A percentile compares a stretch with the other conserved stretches of the same genome.
Conservation (phyloP, 176 grass and related monocot species). For the Raddia guianensis region DNA sequence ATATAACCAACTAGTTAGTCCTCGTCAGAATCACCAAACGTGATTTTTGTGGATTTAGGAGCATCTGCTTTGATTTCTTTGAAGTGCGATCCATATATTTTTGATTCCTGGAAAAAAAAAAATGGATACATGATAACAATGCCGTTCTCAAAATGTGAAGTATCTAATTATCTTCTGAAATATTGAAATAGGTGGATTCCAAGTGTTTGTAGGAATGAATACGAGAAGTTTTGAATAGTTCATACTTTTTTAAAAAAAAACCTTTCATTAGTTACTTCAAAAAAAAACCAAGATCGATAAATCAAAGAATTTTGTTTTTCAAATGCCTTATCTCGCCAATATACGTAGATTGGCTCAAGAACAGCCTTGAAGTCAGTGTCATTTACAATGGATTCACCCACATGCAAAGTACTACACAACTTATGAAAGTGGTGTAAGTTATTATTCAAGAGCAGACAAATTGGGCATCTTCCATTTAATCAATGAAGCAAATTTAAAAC, state of each 20-base stretch:
- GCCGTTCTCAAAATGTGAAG: no score
- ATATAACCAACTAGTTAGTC: conserved; percentile 41
- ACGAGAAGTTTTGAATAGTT: no score
- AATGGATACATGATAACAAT: background rate
- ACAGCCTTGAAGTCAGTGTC: background rate
- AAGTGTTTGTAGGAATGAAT: no score
- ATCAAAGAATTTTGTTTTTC: no score
- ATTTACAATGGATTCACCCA: background rate
- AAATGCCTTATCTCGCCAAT: no score
- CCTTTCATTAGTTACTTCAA: no score
- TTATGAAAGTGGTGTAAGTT: background rate
- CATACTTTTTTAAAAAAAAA: no score
- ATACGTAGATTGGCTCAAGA: no score
- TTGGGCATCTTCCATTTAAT: background rate
- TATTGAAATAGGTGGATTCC: no score
- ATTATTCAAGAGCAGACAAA: background rate
- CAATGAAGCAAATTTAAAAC: background rate
- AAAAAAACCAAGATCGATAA: no score
- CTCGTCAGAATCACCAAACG: conserved; percentile 83
- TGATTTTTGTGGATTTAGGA: conserved; percentile 96
- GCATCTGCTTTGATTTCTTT: conserved; percentile 89
- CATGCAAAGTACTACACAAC: background rate
- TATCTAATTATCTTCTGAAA: no score
- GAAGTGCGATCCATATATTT: conserved; percentile 88
- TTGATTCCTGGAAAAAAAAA: conserved; percentile 68